These are phyloP conservation scores for Termitomyces sp. DNA, from an alignment of 768 basidiomycete species.

Conservation along the genomic window DNA sequence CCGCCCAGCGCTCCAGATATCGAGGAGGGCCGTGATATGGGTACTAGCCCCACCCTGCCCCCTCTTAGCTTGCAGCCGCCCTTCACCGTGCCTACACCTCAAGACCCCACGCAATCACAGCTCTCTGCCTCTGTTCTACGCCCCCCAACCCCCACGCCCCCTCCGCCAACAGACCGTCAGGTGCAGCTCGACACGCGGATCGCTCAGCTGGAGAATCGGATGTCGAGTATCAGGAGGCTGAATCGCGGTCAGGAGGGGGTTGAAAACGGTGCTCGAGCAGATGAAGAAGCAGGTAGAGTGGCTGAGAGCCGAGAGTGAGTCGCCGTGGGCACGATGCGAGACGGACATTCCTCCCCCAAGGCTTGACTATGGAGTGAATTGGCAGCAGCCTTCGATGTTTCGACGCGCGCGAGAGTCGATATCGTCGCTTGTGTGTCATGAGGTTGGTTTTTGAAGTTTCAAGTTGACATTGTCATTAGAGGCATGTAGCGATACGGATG, in stretches of 20 bases:
- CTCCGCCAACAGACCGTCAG: constrained; percentile 9
- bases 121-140: background rate
- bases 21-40: background rate
- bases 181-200: constrained; percentile 5
- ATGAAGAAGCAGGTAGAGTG: constrained; percentile 12
- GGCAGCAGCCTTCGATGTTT: background rate
- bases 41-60: background rate
- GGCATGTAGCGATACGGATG: no score
- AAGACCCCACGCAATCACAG: background rate
- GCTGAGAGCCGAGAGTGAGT: constrained; percentile 7
- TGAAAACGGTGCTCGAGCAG: constrained; percentile 4
- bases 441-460: no score
- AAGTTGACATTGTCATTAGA: background rate
- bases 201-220: constrained; percentile 10
- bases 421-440: no score
- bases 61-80: constrained; percentile 3
- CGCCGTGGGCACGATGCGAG: constrained; percentile 11
- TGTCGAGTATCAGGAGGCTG: constrained; percentile 7
- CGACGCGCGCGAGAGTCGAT: no score
- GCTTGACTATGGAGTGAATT: constrained; percentile 2
- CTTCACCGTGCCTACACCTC: background rate
- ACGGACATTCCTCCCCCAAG: constrained; percentile 5
- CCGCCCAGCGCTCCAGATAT: constrained; percentile 2
- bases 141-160: background rate
- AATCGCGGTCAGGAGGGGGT: constrained; percentile 1